Evolutionary conservation across 2,329 filamentous ascomycete species (phyloP), one percentile per base, ranked within the genome.

Genomic region (Colletotrichum musicola): DNA sequence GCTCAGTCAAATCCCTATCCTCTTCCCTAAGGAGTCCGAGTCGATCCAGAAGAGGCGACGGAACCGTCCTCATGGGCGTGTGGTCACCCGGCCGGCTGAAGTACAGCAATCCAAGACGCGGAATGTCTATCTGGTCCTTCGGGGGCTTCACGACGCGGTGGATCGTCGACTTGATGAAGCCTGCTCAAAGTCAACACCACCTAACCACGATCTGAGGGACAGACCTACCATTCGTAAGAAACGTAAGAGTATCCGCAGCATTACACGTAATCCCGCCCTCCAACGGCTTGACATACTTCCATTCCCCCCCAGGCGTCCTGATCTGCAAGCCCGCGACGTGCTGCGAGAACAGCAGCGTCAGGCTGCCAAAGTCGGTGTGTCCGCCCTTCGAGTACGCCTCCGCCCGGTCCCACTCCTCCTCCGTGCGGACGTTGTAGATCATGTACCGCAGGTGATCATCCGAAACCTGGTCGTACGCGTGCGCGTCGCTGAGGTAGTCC

Each of bases 251-350:
- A n/a, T 58, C 55, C 14, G 55, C 55, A 27, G 55, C 25, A 22
- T 58, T 58, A 20, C 55, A 58, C 13, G 55, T 58, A 0, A 58
- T 47, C 7, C 55, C 42, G 9, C 55, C 55, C 22, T 58, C 55
- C 5, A 58, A 42, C 10, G 55, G 55, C 55, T 58, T 58, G 22
- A 58, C 55, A 47, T 47, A 58, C 42, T 58, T 58, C 55, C 55
- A 47, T 4, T 20, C 25, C 6, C 55, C 55, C 12, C 35, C 55
- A 0, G 55, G 55, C 25, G 55, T 58, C 25, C 25, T 44, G 3
- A 58, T 58, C 40, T 47, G 55, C 40, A 58, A 1, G 9, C 55
- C 55, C 13, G 55, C 55, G 14, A 58, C 55, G 40, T 58, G 55
- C 55, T 58, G 55, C 18, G 55, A 58, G 10, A 58, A 58, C 1